phyloP scores from a whole-genome alignment of 169 alveolate genomes.

The Plasmodium malariae region DNA sequence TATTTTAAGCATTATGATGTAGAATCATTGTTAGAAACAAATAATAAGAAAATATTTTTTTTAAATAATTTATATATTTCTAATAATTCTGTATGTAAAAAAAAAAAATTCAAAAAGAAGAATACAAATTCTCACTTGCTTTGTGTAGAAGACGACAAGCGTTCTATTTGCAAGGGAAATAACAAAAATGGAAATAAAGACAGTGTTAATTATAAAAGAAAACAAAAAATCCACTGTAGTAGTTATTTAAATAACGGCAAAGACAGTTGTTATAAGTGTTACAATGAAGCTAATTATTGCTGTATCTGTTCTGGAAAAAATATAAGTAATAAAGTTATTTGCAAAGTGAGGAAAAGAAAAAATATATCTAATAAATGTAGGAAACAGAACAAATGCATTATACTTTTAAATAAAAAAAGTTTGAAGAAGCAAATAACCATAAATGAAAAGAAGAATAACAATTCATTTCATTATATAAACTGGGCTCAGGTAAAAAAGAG shows the following conservation, averaged over 20 bases:
- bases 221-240: neutral
- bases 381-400: neutral
- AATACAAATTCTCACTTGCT: neutral
- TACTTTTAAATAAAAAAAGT: slow-evolving; percentile 2
- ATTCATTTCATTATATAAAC: neutral
- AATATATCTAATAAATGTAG: neutral
- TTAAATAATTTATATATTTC: slow-evolving; percentile 9
- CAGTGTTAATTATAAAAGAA: slow-evolving; percentile 1
- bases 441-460: neutral
- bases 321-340: neutral
- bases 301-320: neutral
- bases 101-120: neutral
- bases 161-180: neutral
- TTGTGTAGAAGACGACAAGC: neutral
- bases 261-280: neutral
- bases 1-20: slow-evolving; percentile 12
- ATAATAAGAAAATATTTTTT: neutral
- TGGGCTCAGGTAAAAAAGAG: neutral
- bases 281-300: neutral
- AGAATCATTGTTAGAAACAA: slow-evolving; percentile 16
- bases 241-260: neutral
- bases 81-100: neutral
- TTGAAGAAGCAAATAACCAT: neutral
- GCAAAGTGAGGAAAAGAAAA: slow-evolving; percentile 1
- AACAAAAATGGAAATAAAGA: neutral